Conservation (phyloP, 2,329 filamentous ascomycete genomes). For the Diplocarpon rosae region DNA sequence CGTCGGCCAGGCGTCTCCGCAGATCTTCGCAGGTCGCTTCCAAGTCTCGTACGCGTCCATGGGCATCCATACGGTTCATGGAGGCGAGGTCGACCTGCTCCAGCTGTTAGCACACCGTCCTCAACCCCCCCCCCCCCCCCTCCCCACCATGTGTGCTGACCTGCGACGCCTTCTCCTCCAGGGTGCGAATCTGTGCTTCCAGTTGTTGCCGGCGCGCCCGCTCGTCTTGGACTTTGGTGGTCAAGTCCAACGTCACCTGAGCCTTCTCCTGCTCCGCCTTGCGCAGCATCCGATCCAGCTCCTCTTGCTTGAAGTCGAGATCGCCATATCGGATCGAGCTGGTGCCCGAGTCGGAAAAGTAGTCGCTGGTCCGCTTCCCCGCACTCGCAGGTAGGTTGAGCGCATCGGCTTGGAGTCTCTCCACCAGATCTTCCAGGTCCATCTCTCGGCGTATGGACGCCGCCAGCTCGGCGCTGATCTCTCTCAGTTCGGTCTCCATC, state of each 20-base stretch:
- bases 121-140: no score
- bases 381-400: constrained; percentile 40
- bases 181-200: constrained; percentile 71
- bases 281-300: constrained; percentile 73
- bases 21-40: constrained; percentile 74
- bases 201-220: constrained; percentile 62
- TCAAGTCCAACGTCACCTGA: constrained; percentile 72
- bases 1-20: constrained; percentile 69
- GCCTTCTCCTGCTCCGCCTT: constrained; percentile 86
- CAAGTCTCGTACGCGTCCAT: constrained; percentile 60
- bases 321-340: constrained; percentile 66
- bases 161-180: constrained; percentile 68
- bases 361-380: constrained; percentile 78
- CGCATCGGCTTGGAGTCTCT: constrained; percentile 71
- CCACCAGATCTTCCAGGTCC: constrained; percentile 89
- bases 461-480: constrained; percentile 87
- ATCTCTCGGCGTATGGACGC: constrained; percentile 90
- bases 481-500: constrained; percentile 87
- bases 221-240: constrained; percentile 80
- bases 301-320: constrained; percentile 49
- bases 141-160: constrained; percentile 27
- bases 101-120: constrained; percentile 13
- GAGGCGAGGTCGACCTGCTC: constrained; percentile 33
- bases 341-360: constrained; percentile 92
- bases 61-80: constrained; percentile 45